Conservation (phyloP, 2,329 filamentous ascomycete genomes). For the Trichothecium roseum region DNA sequence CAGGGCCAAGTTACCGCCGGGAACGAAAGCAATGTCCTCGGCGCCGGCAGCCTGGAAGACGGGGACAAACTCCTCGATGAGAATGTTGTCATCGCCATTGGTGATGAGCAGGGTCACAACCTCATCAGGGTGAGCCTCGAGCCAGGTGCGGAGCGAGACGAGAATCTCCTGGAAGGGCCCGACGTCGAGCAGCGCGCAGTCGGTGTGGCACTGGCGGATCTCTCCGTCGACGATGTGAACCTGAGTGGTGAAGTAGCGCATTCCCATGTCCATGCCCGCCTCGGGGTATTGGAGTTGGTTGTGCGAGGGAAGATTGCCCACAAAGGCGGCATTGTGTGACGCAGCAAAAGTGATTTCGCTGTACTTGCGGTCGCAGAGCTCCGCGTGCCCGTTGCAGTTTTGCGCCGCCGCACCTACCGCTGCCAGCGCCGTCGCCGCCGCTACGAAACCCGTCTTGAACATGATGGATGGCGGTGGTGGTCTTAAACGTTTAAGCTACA, state of each 20-base stretch:
- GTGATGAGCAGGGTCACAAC: slow-evolving; percentile 49
- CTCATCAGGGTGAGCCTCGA: slow-evolving; percentile 45
- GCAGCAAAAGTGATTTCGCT: slow-evolving; percentile 46
- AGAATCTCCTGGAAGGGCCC: slow-evolving; percentile 44
- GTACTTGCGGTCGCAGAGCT: slow-evolving; percentile 41
- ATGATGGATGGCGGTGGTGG: no score
- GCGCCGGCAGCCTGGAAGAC: slow-evolving; percentile 44
- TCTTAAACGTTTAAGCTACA: no score
- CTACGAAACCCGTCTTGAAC: no score
- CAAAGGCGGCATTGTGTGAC: slow-evolving; percentile 51
- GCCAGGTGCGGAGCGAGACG: slow-evolving; percentile 42
- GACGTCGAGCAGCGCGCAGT: slow-evolving; percentile 43
- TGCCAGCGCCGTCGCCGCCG: no score
- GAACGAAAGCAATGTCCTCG: slow-evolving; percentile 43
- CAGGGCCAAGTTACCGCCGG: slow-evolving; percentile 24
- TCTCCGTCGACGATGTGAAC: slow-evolving; percentile 39
- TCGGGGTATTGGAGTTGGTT: slow-evolving; percentile 50
- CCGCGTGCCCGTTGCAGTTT: slow-evolving; percentile 41
- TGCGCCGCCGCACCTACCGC: slow-evolving; percentile 1
- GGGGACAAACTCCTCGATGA: slow-evolving; percentile 38
- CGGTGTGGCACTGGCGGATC: slow-evolving; percentile 50
- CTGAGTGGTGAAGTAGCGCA: slow-evolving; percentile 51
- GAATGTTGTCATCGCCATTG: slow-evolving; percentile 39
- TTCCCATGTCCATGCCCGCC: slow-evolving; percentile 43
- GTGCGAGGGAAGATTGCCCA: slow-evolving; percentile 36